Percentiles rank a stretch among this genome's conserved stretches.
Evolutionary conservation across 2,329 filamentous ascomycete genomes (phyloP).

Genomic region (Lecanicillium sp.): DNA sequence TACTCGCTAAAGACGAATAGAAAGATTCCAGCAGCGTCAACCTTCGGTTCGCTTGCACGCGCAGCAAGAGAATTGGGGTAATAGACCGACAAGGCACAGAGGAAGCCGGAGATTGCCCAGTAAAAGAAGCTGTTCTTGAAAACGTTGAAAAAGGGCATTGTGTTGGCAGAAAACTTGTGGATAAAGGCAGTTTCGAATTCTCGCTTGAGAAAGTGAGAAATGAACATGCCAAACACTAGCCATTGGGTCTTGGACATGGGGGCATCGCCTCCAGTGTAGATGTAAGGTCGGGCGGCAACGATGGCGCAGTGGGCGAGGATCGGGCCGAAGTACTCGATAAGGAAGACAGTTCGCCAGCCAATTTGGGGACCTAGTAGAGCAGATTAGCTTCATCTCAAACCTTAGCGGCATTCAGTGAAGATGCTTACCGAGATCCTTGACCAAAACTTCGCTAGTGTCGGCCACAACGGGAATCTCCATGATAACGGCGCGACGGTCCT

Average conservation of each 20-base stretch:
- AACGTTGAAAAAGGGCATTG: slow-evolving; percentile 86
- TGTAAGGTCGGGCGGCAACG: slow-evolving; percentile 62
- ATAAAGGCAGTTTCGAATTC: slow-evolving; percentile 91
- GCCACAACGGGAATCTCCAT: slow-evolving; percentile 39
- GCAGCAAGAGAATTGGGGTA: slow-evolving; percentile 63
- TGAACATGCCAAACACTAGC: slow-evolving; percentile 64
- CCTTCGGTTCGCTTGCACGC: slow-evolving; percentile 30
- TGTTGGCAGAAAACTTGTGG: slow-evolving; percentile 89
- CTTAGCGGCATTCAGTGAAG: background rate
- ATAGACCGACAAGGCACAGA: slow-evolving; percentile 82
- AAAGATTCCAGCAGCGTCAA: slow-evolving; percentile 60
- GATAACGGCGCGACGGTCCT: slow-evolving; percentile 50
- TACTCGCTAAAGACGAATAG: slow-evolving; percentile 73
- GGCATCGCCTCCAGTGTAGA: slow-evolving; percentile 35
- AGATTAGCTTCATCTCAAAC: background rate
- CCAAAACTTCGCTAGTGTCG: slow-evolving; percentile 54
- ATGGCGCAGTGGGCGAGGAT: slow-evolving; percentile 76
- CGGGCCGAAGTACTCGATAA: slow-evolving; percentile 91
- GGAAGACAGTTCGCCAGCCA: slow-evolving; percentile 85
- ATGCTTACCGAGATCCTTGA: slow-evolving; percentile 79
- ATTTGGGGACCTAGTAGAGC: slow-evolving; percentile 70
- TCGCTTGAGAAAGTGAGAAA: slow-evolving; percentile 85
- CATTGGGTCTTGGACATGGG: slow-evolving; percentile 60
- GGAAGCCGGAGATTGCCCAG: slow-evolving; percentile 74
- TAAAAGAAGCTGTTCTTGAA: slow-evolving; percentile 95